A percentile compares a stretch with the other conserved stretches of the same genome.
Conservation (phyloP, 441 rosid species). For the Rhodomyrtus psidioides region DNA sequence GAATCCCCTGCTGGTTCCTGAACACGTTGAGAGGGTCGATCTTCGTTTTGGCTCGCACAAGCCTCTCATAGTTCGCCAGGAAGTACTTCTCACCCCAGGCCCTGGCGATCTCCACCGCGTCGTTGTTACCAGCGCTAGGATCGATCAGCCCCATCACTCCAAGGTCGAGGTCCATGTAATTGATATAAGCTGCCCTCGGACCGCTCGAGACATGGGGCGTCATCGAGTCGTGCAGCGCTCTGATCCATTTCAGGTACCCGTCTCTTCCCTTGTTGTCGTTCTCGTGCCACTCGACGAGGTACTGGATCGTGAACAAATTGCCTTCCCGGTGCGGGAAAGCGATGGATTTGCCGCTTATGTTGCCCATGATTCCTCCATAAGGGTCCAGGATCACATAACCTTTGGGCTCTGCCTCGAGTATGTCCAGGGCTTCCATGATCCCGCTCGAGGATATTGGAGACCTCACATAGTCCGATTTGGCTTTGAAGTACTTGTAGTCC, state of each 20-base stretch:
- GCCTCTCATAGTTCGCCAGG: conserved; percentile 29
- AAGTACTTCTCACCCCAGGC: conserved; percentile 43
- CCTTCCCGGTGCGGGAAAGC: conserved; percentile 39
- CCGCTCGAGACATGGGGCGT: conserved; percentile 22
- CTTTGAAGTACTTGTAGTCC: conserved; percentile 42
- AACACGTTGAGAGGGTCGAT: conserved; percentile 40
- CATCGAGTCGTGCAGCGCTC: conserved; percentile 25
- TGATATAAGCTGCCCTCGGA: conserved; percentile 34
- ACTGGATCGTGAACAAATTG: conserved; percentile 29
- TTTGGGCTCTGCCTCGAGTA: conserved; percentile 28
- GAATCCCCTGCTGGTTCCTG: conserved; percentile 32
- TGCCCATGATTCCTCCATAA: conserved; percentile 28
- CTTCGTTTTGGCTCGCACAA: conserved; percentile 29
- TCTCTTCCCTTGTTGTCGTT: conserved; percentile 7
- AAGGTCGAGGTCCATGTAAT: conserved; percentile 34
- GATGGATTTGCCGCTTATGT: conserved; percentile 21
- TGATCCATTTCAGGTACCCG: conserved; percentile 21
- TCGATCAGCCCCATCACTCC: conserved; percentile 17
- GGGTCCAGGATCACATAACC: conserved; percentile 40
- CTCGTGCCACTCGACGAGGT: conserved; percentile 34
- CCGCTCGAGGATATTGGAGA: conserved; percentile 22
- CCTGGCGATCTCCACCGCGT: conserved; percentile 28
- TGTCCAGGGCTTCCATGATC: conserved; percentile 12
- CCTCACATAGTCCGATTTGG: conserved; percentile 47
- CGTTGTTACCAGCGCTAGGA: background rate